Evolutionary conservation across 2,329 filamentous ascomycete species (phyloP), one percentile per base, ranked within the genome.

Genomic region (Apiospora hydei): DNA sequence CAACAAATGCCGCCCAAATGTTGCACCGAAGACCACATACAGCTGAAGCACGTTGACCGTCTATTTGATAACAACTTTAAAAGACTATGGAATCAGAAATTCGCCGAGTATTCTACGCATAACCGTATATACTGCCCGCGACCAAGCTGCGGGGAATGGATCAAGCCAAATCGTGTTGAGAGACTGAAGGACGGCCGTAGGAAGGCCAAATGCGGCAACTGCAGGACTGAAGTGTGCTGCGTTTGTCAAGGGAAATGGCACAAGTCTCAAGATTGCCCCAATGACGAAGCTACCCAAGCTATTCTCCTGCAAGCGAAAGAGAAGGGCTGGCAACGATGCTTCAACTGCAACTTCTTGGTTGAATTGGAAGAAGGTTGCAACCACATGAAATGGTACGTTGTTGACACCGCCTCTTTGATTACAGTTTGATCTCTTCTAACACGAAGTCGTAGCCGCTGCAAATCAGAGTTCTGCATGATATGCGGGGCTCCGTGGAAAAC

Each of bases 1-100:
- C 88, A 91, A 73, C 91, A 94, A 76, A 97, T 97, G 94, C 94
- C 95, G 24, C 95, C 95, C 0, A 89, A 87, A 79, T 98, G 94
- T 82, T 98, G 94, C 82, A 92, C 89, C 3, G 78, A 88, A 26
- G 89, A 94, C 16, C 88, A 90, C 76, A 97, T 97, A 72, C 90
- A 92, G 0, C 83, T 95, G 8, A 91, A 90, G 75, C 90, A 94
- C 79, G 94, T 96, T 41, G 93, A 96, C 16, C 87, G 87, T 34
- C 84, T 96, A 10, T 95, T 97, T 78, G 89, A 93, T 77, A 79
- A 86, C 72, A 86, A 88, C 70, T 96, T 96, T 85, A 96, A 96
- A 83, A 89, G 86, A 75, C 86, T 85, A 0, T 97, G 94, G 94
- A 96, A 96, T 80, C 88, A 88, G 72, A 96, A 94, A 78, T 96